Base-by-base conservation (phyloP, 1,284 basidiomycete species). In the Trichosporon sp. region DNA sequence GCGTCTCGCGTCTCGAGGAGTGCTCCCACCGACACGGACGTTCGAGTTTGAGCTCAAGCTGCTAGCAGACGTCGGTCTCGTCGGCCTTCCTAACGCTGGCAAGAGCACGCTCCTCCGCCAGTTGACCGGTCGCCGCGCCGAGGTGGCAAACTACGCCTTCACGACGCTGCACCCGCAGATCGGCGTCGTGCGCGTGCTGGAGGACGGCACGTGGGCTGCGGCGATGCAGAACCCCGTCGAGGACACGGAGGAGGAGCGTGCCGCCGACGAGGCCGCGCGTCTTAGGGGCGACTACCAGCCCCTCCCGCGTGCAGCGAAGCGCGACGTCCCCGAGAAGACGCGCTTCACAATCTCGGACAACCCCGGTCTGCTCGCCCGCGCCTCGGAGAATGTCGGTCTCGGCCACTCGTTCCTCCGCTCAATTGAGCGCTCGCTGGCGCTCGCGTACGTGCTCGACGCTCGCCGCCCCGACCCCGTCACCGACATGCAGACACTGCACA, bases 281-380 rank as follows among this genome's bases (percentile, higher is more conserved):
- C 67, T 68, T n/a, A 43, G 63, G 8, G 80, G 80, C 5, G 81
- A 76, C 19, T 80, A 80, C 68, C 37, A 71, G 12, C 78, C 78
- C 7, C 66, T 75, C 1, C 74, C 75, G 0, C 66, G 73, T 19
- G 71, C 72, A 1, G 16, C 67, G 1, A 59, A 70, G 19, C 56
- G 65, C 40, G 40, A 54, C 75, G 16, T 43, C 4, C 43, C 35
- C 16, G 94, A 96, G 82, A 85, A 86, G 1, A 91, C 92, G 80
- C 89, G 96, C 2, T 95, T 98, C 85, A 96, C 93, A 0, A 90
- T 99, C 70, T 92, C 95, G n/a, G 96, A 99, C 84, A 97, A 98
- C 79, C 96, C 97, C 0, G 96, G 96, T 11, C 89, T 99, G 37
- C 91, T 98, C 66, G 88, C 89, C 6, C 88, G 89, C 10, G 93